Conservation (phyloP, 257 asterid genomes). For the Lithospermum erythrorhizon region DNA sequence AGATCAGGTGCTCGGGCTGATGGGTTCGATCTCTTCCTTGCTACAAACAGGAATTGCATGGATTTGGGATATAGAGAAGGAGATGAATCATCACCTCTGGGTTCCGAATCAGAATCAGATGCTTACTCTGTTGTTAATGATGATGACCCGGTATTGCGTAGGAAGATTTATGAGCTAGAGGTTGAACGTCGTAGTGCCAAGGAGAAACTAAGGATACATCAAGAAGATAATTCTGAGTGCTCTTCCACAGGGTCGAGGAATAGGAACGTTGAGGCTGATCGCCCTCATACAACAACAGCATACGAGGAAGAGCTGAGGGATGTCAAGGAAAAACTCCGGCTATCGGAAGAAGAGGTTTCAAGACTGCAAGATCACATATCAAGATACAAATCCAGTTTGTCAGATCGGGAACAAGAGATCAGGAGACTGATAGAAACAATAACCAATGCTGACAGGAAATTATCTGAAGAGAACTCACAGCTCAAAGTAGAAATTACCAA, state of each 20-base stretch:
- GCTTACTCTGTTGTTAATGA: constrained; percentile 51
- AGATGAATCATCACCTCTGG: constrained; percentile 52
- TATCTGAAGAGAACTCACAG: constrained; percentile 48
- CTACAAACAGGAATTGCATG: constrained; percentile 18
- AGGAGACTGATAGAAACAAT: constrained; percentile 48
- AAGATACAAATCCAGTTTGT: constrained; percentile 45
- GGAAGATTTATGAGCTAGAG: constrained; percentile 41
- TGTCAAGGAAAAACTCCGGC: constrained; percentile 30
- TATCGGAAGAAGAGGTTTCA: constrained; percentile 40
- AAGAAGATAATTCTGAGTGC: constrained; percentile 14
- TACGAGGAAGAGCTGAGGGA: constrained; percentile 41
- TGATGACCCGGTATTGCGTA: constrained; percentile 30
- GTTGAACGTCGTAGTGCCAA: constrained; percentile 41
- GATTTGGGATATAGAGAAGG: constrained; percentile 47
- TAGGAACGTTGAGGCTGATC: constrained; percentile 18
- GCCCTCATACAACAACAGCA: constrained; percentile 12
- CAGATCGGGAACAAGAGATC: constrained; percentile 63
- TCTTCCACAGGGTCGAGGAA: constrained; percentile 9
- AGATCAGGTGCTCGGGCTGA: constrained; percentile 61
- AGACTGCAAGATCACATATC: constrained; percentile 45
- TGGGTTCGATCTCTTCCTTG: constrained; percentile 47
- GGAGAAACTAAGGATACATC: constrained; percentile 32
- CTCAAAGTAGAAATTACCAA: constrained; percentile 37
- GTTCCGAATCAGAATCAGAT: constrained; percentile 62
- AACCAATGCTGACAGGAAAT: constrained; percentile 49